A percentile compares a stretch with the other conserved stretches of the same genome.
Conservation (phyloP, 2,329 filamentous ascomycete species). For the Botrytis paeoniae region DNA sequence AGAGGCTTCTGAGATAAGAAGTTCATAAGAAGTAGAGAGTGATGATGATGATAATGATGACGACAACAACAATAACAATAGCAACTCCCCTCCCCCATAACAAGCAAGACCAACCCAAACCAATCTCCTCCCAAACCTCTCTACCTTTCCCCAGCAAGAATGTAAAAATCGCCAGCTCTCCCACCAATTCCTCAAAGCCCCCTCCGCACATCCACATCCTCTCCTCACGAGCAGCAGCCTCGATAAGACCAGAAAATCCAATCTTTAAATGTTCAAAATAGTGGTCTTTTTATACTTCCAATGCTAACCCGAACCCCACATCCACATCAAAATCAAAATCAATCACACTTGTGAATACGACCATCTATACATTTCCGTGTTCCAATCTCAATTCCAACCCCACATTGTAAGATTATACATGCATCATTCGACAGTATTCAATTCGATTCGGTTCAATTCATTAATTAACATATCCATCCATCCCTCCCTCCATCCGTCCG, state of each 20-base stretch:
- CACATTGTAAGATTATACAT: not conserved
- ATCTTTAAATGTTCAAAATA: not conserved
- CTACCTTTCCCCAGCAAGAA: too few species aligned
- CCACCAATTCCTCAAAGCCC: not conserved
- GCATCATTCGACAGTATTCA: not conserved
- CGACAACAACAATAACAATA: not conserved
- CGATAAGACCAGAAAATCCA: not conserved
- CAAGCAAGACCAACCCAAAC: not conserved
- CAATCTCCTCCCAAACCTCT: not conserved
- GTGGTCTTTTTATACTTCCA: not conserved
- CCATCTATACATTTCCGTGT: not conserved
- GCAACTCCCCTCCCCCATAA: too few species aligned
- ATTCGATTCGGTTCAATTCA: not conserved
- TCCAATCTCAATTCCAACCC: not conserved
- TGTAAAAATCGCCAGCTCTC: not conserved
- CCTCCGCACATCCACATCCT: not conserved
- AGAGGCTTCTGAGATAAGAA: rapidly evolving
- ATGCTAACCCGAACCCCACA: too few species aligned
- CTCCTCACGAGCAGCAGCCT: not conserved
- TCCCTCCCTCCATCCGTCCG: too few species aligned
- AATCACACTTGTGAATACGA: not conserved
- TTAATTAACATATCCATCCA: not conserved
- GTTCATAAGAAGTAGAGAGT: not conserved
- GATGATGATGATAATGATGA: not conserved
- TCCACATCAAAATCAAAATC: too few species aligned